A percentile compares a stretch with the other conserved stretches of the same genome.
phyloP scores from a whole-genome alignment of 2,329 filamentous ascomycete genomes.

The Dendrostoma leiphaemia region DNA sequence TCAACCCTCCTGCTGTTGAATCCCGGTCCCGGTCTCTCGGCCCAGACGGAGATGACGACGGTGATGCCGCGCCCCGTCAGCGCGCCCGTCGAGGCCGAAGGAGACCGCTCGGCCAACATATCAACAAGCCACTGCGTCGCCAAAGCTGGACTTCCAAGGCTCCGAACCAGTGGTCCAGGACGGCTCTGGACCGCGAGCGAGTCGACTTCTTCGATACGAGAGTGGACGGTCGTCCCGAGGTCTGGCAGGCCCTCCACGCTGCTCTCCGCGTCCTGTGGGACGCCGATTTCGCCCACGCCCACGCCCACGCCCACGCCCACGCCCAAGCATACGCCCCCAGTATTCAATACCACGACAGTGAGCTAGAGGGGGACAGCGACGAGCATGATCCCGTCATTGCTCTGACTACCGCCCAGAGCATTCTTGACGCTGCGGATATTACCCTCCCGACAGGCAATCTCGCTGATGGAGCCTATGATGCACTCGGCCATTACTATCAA shows the following conservation, averaged over 20 bases:
- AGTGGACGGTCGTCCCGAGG: constrained; percentile 71
- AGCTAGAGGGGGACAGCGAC: constrained; percentile 17
- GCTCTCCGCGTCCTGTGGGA: constrained; percentile 68
- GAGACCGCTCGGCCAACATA: constrained; percentile 58
- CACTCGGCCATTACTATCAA: constrained; percentile 66
- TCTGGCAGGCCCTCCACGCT: constrained; percentile 74
- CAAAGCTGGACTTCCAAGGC: constrained; percentile 65
- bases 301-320: no score
- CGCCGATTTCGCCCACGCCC: constrained; percentile 35
- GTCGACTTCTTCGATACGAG: constrained; percentile 87
- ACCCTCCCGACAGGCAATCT: constrained; percentile 73
- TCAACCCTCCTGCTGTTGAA: constrained; percentile 40
- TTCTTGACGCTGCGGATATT: constrained; percentile 75
- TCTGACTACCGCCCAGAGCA: constrained; percentile 71
- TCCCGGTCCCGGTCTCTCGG: constrained; percentile 13
- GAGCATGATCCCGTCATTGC: constrained; percentile 37
- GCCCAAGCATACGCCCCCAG: no score
- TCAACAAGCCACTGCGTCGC: constrained; percentile 65
- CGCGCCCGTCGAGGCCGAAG: constrained; percentile 33
- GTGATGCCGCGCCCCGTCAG: constrained; percentile 22
- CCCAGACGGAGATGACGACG: constrained; percentile 12
- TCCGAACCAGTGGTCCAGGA: constrained; percentile 69
- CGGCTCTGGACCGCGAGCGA: constrained; percentile 67
- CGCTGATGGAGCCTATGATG: constrained; percentile 70
- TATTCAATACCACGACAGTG: background rate